Evolutionary conservation across 495 filamentous ascomycete genomes (phyloP).

Genomic region (Hyphodiscus hymeniophilus): DNA sequence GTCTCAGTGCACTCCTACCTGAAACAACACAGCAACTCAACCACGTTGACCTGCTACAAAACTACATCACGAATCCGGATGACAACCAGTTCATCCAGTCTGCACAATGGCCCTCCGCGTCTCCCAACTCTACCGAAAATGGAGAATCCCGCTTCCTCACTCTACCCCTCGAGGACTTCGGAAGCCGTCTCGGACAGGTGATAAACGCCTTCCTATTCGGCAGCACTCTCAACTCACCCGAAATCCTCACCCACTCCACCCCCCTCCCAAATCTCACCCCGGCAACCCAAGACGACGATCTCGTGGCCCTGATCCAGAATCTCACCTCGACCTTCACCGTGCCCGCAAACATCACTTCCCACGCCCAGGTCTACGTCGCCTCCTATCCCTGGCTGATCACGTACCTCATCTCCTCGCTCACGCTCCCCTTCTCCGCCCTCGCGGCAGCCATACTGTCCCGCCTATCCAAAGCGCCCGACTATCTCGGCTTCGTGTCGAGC

Average conservation of each 20-base stretch:
- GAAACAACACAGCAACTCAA: slow-evolving; percentile 5
- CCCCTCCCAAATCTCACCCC: slow-evolving; percentile 9
- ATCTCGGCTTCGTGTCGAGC: slow-evolving; percentile 16
- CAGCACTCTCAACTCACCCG: slow-evolving; percentile 12
- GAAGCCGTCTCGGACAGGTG: slow-evolving; percentile 10
- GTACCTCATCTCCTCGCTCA: slow-evolving; percentile 6
- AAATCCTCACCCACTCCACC: slow-evolving; percentile 2
- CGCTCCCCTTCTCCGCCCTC: slow-evolving; percentile 9
- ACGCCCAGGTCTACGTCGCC: slow-evolving; percentile 1
- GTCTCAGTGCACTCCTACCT: slow-evolving; percentile 7
- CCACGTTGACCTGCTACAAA: slow-evolving; percentile 8
- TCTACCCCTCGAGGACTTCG: slow-evolving; percentile 7
- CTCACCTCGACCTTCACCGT: slow-evolving; percentile 17
- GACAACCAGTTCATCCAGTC: background rate
- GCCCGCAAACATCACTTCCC: background rate
- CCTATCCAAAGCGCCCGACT: slow-evolving; percentile 12
- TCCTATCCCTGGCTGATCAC: slow-evolving; percentile 12
- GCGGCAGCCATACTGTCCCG: slow-evolving; percentile 5
- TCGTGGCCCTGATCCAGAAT: slow-evolving; percentile 10
- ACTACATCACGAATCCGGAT: slow-evolving; percentile 10
- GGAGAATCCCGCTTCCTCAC: slow-evolving; percentile 1
- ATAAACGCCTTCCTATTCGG: slow-evolving; percentile 15
- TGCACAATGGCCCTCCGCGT: background rate
- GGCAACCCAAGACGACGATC: slow-evolving; percentile 3
- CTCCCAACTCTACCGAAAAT: background rate